These are phyloP conservation scores for Eucalyptus shirleyi DNA, from an alignment of 345 rosid genomes.

Conservation along the genomic window DNA sequence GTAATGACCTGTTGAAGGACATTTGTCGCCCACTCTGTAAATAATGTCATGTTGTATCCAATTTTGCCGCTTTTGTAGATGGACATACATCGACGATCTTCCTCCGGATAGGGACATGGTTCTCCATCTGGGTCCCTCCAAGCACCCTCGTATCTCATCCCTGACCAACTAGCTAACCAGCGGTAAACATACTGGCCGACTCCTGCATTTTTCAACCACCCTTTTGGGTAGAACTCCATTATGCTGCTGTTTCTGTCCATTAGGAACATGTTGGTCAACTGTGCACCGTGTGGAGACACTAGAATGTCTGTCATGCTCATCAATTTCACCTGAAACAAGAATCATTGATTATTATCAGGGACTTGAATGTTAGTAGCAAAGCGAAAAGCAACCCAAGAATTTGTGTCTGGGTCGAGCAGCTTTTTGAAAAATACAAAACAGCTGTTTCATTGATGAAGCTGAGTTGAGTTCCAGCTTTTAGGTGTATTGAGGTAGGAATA, in stretches of 20 bases:
- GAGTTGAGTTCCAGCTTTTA: not conserved
- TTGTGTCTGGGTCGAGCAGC: not conserved
- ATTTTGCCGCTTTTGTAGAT: conserved; percentile 45
- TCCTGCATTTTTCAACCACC: conserved; percentile 68
- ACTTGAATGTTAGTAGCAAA: not conserved
- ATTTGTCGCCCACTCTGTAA: conserved; percentile 34
- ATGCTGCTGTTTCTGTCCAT: conserved; percentile 66
- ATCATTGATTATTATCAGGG: not conserved
- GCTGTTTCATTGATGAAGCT: not conserved
- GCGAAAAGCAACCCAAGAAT: not conserved
- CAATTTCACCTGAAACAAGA: conserved; percentile 34
- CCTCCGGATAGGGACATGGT: conserved; percentile 37
- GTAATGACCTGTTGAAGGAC: conserved; percentile 26
- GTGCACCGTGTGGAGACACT: conserved; percentile 67
- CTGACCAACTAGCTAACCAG: conserved; percentile 78
- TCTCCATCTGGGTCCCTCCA: conserved; percentile 70
- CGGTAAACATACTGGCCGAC: conserved; percentile 61
- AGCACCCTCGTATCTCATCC: conserved; percentile 57
- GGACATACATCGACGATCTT: conserved; percentile 63
- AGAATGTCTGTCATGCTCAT: conserved; percentile 59
- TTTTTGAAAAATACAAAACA: not conserved
- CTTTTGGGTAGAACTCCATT: conserved; percentile 70
- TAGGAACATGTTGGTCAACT: conserved; percentile 66
- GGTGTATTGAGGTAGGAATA: not conserved
- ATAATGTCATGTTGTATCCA: conserved; percentile 40